Evolutionary conservation across 2,329 filamentous ascomycete species (phyloP), one percentile per base, ranked within the genome.

Genomic region (Pleoardoris graminearum): DNA sequence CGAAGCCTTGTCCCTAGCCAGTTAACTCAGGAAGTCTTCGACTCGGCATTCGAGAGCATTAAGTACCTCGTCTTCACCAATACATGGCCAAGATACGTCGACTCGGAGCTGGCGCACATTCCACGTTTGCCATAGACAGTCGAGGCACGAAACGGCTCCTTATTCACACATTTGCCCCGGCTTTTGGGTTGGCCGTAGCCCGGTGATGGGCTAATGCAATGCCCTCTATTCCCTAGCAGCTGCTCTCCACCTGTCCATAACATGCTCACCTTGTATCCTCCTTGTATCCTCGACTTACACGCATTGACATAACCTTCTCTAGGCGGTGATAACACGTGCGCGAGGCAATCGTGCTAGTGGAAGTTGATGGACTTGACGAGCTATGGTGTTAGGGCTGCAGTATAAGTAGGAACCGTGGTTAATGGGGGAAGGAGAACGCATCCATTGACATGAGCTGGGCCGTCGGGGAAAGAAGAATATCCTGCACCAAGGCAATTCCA

Each of bases 61-160:
- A 73, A 72, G 49, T 72, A 72, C 30, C 64, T 73, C 3, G 65
- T 73, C 23, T 72, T 72, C 55, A 72, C 70, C 8, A 73, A 73
- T 50, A 72, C 70, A 1, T 73, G 70, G 70, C 70, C 70, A 21
- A 54, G 69, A 21, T 73, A 66, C 50, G 68, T 72, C 12, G 67
- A 69, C 21, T 65, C 65, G 7, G 68, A 72, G 55, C 54, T 71
- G 54, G 48, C 53, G 17, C 54, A 61, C 36, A 66, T 59, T 42
- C 50, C 60, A 12, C 43, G 53, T 3, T 56, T 57, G 12, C 55
- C 62, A 5, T 65, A 56, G 37, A 47, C n/a, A 16, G 27, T 12
- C 22, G 6, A 41, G 23, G 43, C 42, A 33, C 44, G 41, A 44
- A 44, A 33, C 36, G 12, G 29, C 14, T 43, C 25, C 36, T 30